Evolutionary conservation across 257 asterid genomes (phyloP).

Genomic region (Solanum sejunctum): DNA sequence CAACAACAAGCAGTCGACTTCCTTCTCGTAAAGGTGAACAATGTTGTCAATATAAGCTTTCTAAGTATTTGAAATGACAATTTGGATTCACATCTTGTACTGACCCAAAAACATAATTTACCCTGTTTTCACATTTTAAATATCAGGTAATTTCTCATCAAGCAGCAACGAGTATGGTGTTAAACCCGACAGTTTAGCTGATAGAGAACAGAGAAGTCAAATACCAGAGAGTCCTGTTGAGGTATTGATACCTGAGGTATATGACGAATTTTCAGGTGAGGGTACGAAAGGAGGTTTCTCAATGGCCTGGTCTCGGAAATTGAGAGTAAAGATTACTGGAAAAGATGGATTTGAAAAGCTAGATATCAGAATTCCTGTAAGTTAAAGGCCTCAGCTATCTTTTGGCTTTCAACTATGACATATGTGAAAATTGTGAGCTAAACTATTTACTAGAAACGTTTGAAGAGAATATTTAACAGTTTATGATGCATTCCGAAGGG

Average conservation of each 20-base stretch:
- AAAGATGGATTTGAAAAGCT: constrained; percentile 82
- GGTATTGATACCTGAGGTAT: constrained; percentile 69
- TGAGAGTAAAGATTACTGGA: constrained; percentile 82
- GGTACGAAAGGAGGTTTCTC: constrained; percentile 35
- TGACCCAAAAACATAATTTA: background rate
- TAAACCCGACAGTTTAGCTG: constrained; percentile 15
- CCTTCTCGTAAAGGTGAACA: constrained; percentile 35
- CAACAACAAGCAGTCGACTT: constrained; percentile 27
- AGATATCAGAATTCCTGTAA: constrained; percentile 83
- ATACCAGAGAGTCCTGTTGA: constrained; percentile 42
- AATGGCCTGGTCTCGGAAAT: constrained; percentile 62
- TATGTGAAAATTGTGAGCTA: background rate
- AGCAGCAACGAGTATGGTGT: constrained; percentile 19
- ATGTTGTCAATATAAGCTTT: background rate
- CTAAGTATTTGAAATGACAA: background rate
- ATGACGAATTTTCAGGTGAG: constrained; percentile 25
- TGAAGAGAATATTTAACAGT: background rate
- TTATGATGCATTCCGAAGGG: background rate
- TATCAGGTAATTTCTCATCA: constrained; percentile 30
- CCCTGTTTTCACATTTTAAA: constrained; percentile 8
- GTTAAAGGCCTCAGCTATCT: constrained; percentile 8
- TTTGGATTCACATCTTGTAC: background rate
- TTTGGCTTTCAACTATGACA: background rate
- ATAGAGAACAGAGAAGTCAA: constrained; percentile 21
- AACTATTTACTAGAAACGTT: background rate